A percentile compares a stretch with the other conserved stretches of the same genome.
These are phyloP conservation scores for Sporothrix protearum DNA, from an alignment of 2,329 filamentous ascomycete species.

Conservation along the genomic window DNA sequence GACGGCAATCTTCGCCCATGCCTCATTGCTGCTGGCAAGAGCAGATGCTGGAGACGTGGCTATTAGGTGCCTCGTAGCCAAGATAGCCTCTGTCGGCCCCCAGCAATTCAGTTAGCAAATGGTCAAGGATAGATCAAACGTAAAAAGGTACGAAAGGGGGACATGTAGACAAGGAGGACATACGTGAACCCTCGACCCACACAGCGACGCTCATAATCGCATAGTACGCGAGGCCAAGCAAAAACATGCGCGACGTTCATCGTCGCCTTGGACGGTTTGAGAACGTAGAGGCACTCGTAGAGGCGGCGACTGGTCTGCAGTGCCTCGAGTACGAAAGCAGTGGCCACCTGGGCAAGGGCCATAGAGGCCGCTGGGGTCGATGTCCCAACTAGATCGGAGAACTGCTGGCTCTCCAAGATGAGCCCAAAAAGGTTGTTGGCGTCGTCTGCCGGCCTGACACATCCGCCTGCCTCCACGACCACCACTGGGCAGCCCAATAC, in stretches of 20 bases:
- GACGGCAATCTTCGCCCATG: conserved; percentile 49
- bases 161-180: conserved; percentile 48
- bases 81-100: conserved; percentile 28
- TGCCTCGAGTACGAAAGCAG: conserved; percentile 70
- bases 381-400: neutral
- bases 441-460: neutral
- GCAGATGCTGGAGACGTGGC: neutral
- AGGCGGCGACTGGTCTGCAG: conserved; percentile 72
- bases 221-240: conserved; percentile 77
- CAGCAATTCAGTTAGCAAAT: neutral
- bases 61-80: conserved; percentile 32
- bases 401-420: conserved; percentile 15
- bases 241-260: conserved; percentile 89
- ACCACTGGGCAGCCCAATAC: conserved; percentile 66
- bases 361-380: conserved; percentile 43
- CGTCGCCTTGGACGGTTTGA: conserved; percentile 63
- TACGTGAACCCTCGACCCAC: conserved; percentile 80
- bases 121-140: neutral
- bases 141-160: conserved; percentile 31
- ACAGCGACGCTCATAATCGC: conserved; percentile 66
- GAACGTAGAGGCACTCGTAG: conserved; percentile 66
- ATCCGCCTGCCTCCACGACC: conserved; percentile 38
- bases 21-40: neutral
- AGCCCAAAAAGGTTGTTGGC: conserved; percentile 18
- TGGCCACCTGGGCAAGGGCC: conserved; percentile 57